Evolutionary conservation across 2,329 filamentous ascomycete species (phyloP).

Genomic region (Ceratocystis variospora): DNA sequence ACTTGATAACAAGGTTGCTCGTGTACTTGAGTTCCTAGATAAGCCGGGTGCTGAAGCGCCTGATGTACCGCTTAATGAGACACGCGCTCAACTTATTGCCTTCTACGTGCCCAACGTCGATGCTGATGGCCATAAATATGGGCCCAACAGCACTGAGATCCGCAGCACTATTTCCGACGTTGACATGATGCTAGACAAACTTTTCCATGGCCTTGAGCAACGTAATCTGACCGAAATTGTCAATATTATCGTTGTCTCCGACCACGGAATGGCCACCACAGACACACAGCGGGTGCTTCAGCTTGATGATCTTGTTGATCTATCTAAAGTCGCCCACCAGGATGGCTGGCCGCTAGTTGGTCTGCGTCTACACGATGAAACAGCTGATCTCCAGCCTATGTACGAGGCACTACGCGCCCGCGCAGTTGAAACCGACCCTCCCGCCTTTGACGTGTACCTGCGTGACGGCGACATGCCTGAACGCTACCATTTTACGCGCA

Average conservation of each 20-base stretch:
- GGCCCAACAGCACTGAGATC: slow-evolving; percentile 91
- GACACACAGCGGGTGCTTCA: slow-evolving; percentile 68
- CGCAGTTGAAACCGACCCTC: slow-evolving; percentile 37
- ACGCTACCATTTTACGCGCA: slow-evolving; percentile 80
- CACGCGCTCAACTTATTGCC: slow-evolving; percentile 78
- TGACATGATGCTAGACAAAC: slow-evolving; percentile 64
- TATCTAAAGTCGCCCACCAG: slow-evolving; percentile 60
- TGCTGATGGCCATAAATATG: slow-evolving; percentile 69
- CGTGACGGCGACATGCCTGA: slow-evolving; percentile 78
- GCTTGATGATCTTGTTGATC: slow-evolving; percentile 76
- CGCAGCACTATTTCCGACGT: slow-evolving; percentile 61
- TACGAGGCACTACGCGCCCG: slow-evolving; percentile 36
- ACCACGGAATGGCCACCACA: slow-evolving; percentile 96
- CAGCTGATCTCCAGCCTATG: slow-evolving; percentile 46
- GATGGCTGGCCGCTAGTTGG: slow-evolving; percentile 94
- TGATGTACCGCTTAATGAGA: slow-evolving; percentile 30
- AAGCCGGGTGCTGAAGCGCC: slow-evolving; percentile 56
- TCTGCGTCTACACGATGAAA: slow-evolving; percentile 58
- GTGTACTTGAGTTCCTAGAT: slow-evolving; percentile 74
- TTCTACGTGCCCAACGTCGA: slow-evolving; percentile 94
- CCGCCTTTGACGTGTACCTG: slow-evolving; percentile 75
- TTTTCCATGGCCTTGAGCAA: slow-evolving; percentile 62
- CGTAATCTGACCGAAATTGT: slow-evolving; percentile 81
- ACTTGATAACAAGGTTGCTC: slow-evolving; percentile 59
- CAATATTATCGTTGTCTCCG: slow-evolving; percentile 90